Percentiles rank a stretch among this genome's conserved stretches.
phyloP scores from a whole-genome alignment of 2,329 filamentous ascomycete species.

The Trichoderma brevicompactum region DNA sequence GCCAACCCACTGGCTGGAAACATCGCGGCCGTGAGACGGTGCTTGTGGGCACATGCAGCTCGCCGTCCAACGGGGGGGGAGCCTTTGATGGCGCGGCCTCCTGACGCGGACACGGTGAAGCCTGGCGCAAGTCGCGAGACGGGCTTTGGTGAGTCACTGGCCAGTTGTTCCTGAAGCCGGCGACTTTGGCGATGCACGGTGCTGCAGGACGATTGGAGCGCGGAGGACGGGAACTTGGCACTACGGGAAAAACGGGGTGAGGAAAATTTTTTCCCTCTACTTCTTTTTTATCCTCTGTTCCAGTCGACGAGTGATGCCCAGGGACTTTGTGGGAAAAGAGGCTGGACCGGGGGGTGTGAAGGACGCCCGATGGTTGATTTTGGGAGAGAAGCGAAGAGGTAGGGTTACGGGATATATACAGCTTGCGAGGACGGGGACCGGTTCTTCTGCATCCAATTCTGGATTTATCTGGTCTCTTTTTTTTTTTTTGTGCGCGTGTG shows the following conservation, averaged over 20 bases:
- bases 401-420: conserved; percentile 23
- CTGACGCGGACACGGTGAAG: conserved; percentile 32
- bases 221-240: conserved; percentile 7
- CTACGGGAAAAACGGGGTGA: conserved; percentile 3
- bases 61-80: conserved; percentile 27
- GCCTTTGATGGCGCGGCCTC: conserved; percentile 26
- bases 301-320: conserved; percentile 2
- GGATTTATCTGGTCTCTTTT: neutral
- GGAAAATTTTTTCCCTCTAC: neutral
- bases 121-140: conserved; percentile 22
- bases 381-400: neutral
- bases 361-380: conserved; percentile 1
- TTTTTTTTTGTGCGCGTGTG: neutral
- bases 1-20: conserved; percentile 33
- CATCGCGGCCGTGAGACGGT: conserved; percentile 31
- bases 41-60: conserved; percentile 18
- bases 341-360: neutral
- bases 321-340: neutral
- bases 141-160: conserved; percentile 34
- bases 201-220: conserved; percentile 27
- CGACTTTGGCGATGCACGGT: conserved; percentile 26
- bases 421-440: neutral
- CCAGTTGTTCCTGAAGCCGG: conserved; percentile 32
- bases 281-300: neutral
- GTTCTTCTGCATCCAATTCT: neutral